These are phyloP conservation scores for Nannizziopsis barbatae DNA, from an alignment of 2,329 filamentous ascomycete species.

Conservation along the genomic window DNA sequence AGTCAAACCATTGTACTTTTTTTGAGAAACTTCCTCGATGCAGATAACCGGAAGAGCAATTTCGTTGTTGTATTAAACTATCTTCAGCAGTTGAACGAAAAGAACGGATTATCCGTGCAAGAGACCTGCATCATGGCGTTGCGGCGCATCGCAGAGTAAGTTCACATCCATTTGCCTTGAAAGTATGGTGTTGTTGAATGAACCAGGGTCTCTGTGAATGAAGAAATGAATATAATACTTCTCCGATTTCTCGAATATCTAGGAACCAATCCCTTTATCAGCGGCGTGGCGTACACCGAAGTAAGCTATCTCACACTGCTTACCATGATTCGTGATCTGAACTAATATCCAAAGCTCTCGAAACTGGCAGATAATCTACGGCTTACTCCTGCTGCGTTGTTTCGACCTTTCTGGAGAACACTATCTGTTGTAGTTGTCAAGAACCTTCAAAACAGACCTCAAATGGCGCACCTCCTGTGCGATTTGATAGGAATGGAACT, in stretches of 20 bases:
- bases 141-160: slow-evolving; percentile 65
- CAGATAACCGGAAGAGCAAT: slow-evolving; percentile 49
- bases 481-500: slow-evolving; percentile 69
- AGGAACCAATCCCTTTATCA: slow-evolving; percentile 67
- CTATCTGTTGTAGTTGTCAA: slow-evolving; percentile 73
- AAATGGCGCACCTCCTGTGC: slow-evolving; percentile 67
- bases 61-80: slow-evolving; percentile 58
- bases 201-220: slow-evolving; percentile 55
- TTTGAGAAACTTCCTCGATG: slow-evolving; percentile 41
- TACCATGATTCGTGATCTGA: slow-evolving; percentile 1
- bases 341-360: slow-evolving; percentile 43
- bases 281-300: slow-evolving; percentile 73
- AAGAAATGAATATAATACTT: slow-evolving; percentile 77
- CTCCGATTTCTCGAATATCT: slow-evolving; percentile 77
- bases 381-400: slow-evolving; percentile 54
- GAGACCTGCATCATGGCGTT: slow-evolving; percentile 80
- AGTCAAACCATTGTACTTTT: slow-evolving; percentile 58
- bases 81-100: slow-evolving; percentile 60
- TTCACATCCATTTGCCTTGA: slow-evolving; percentile 5
- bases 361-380: slow-evolving; percentile 57
- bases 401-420: slow-evolving; percentile 80
- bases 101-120: slow-evolving; percentile 54
- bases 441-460: slow-evolving; percentile 68
- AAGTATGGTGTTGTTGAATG: slow-evolving; percentile 12
- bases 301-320: slow-evolving; percentile 31